phyloP scores from a whole-genome alignment of 2,329 filamentous ascomycete genomes.

The Thyridium curvatum region DNA sequence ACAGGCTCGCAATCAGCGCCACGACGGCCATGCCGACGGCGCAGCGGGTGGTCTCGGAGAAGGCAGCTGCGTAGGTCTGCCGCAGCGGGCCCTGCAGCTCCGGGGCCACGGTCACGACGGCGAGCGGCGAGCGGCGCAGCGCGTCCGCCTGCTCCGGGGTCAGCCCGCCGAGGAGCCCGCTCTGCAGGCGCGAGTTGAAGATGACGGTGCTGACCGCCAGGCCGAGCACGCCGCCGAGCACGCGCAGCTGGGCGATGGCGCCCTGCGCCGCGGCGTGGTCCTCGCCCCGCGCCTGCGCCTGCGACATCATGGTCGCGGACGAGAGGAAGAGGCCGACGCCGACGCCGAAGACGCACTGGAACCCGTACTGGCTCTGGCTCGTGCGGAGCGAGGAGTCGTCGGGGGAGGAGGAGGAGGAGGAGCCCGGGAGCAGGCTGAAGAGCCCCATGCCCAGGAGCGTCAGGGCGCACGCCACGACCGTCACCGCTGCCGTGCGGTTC shows the following conservation, averaged over 20 bases:
- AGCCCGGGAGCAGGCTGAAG: slow-evolving; percentile 23
- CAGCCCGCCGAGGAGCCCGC: slow-evolving; percentile 4
- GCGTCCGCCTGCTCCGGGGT: slow-evolving; percentile 8
- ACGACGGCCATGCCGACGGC: slow-evolving; percentile 8
- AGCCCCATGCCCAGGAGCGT: slow-evolving; percentile 47
- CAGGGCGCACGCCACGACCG: slow-evolving; percentile 41
- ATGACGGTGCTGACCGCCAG: slow-evolving; percentile 53
- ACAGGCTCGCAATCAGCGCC: slow-evolving; percentile 11
- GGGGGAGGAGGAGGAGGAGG: slow-evolving; percentile 4
- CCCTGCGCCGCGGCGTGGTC: slow-evolving; percentile 54
- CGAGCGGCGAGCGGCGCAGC: slow-evolving; percentile 13
- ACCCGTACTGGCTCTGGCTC: slow-evolving; percentile 46
- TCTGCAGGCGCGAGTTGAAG: slow-evolving; percentile 39
- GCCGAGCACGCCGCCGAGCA: slow-evolving; percentile 54
- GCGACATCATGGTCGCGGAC: slow-evolving; percentile 50
- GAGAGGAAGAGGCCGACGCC: slow-evolving; percentile 54
- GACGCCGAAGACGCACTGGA: slow-evolving; percentile 49
- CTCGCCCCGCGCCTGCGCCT: slow-evolving; percentile 39
- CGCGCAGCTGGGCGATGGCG: slow-evolving; percentile 51
- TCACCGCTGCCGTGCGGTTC: slow-evolving; percentile 46
- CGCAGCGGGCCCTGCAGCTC: slow-evolving; percentile 9
- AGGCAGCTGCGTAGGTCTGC: slow-evolving; percentile 9
- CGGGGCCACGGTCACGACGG: slow-evolving; percentile 10
- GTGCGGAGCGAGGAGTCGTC: no score
- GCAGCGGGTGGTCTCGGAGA: slow-evolving; percentile 8